Conservation (phyloP, 495 filamentous ascomycete genomes). For the Annulohypoxylon stygium region DNA sequence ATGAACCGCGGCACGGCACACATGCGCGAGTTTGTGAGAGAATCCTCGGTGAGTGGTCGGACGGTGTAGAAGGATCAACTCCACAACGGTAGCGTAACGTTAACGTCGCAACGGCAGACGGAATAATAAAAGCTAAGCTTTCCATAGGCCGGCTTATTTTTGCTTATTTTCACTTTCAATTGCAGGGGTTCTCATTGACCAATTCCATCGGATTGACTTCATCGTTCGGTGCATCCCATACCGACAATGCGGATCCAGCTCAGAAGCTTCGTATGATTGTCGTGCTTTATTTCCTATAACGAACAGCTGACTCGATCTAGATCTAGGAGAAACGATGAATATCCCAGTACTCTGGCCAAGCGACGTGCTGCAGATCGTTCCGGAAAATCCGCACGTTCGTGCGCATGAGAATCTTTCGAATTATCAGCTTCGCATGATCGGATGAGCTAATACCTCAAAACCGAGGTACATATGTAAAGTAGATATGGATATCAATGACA, state of each 20-base stretch:
- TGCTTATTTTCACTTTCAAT: slow-evolving; percentile 17
- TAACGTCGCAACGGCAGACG: slow-evolving; percentile 38
- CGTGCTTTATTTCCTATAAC: not conserved
- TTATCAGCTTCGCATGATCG: not conserved
- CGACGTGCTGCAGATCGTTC: not conserved
- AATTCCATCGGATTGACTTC: slow-evolving; percentile 7
- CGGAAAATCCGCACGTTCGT: not conserved
- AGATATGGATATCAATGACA: not conserved
- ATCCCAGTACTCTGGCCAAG: slow-evolving; percentile 1
- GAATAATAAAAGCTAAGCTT: slow-evolving; percentile 34
- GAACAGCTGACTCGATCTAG: not conserved
- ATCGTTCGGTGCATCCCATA: slow-evolving; percentile 37
- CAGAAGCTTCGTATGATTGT: slow-evolving; percentile 1
- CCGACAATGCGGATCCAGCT: slow-evolving; percentile 25
- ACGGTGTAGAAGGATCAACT: slow-evolving; percentile 20
- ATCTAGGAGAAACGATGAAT: not conserved
- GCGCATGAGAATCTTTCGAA: not conserved
- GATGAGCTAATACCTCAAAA: not conserved
- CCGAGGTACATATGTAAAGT: not conserved
- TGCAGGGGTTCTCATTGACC: slow-evolving; percentile 26
- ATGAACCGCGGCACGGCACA: slow-evolving; percentile 19
- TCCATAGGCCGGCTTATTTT: slow-evolving; percentile 28
- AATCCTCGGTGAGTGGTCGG: slow-evolving; percentile 28
- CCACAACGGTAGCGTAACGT: slow-evolving; percentile 22
- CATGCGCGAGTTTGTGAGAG: slow-evolving; percentile 12